Base-by-base conservation (phyloP, 305 asterid genomes). In the Fraxinus paxiana region DNA sequence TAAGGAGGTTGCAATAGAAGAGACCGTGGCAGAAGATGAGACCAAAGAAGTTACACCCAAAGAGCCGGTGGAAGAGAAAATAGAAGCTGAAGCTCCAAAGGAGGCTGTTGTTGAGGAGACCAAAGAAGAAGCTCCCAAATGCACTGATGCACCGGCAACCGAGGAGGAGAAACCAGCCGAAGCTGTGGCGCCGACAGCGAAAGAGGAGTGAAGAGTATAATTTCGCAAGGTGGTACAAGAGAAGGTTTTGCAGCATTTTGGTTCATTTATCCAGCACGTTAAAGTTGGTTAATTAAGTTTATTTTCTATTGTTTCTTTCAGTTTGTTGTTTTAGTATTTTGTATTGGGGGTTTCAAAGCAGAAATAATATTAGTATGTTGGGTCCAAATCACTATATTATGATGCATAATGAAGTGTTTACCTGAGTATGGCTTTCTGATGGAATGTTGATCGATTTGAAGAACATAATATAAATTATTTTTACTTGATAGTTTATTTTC, bases 111-210 rank as follows among this genome's bases (percentile, higher is more conserved):
- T 56, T 3, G 81, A 75, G 61, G 85, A 79, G 77, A 18, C 80
- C 59, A 2, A 54, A 46, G 78, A 73, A 82, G 70, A 51, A 13
- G 77, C 80, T 63, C 77, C 80, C 20, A 73, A 67, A 38, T 38
- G 46, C 67, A 34, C 70, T 4, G 33, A 38, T 13, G 87, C 67
- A 69, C 77, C 76, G 4, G 73, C 69, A 59, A n/a, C 71, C 0
- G 34, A 20, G 22, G 85, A 86, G 80, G 85, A 82, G 12, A 75
- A 79, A 1, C 77, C 84, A 1, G 85, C 81, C 1, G 79, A 59
- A 59, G 69, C 65, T 33, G 56, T 73, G 51, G 82, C 73, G 13
- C 43, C 70, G 15, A 82, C 20, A 8, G 76, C 13, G 73, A 79
- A 73, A 83, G 82, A 81, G 69, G 87, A 78, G 65, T 8, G n/a